phyloP scores from a whole-genome alignment of 257 asterid species.

The Solanum chiquidenum region DNA sequence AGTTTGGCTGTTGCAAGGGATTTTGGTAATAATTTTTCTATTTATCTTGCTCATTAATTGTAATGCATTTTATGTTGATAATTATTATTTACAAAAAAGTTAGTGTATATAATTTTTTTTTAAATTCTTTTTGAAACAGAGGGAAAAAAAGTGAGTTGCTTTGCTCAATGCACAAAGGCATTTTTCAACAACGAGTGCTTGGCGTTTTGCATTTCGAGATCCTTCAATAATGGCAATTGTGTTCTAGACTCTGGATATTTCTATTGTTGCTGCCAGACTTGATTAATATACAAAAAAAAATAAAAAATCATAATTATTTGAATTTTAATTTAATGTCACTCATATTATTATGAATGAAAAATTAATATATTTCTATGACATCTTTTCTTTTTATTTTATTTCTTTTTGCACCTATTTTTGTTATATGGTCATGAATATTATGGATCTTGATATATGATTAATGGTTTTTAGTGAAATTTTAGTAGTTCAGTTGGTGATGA shows the following conservation, averaged over 20 bases:
- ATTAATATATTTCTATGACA: not conserved
- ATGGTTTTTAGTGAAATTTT: too few species aligned
- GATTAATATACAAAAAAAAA: not conserved
- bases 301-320: not conserved
- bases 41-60: not conserved
- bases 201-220: not conserved
- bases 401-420: not conserved
- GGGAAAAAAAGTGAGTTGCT: not conserved
- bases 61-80: not conserved
- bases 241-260: not conserved
- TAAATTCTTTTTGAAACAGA: not conserved
- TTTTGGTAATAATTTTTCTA: not conserved
- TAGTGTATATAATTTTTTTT: not conserved
- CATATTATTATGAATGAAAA: not conserved
- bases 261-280: conserved; percentile 4
- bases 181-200: not conserved
- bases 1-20: not conserved
- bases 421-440: not conserved
- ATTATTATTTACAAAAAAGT: not conserved
- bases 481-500: too few species aligned
- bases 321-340: not conserved
- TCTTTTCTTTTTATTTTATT: not conserved
- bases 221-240: not conserved
- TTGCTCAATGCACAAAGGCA: not conserved
- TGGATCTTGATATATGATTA: not conserved